Base-by-base conservation (phyloP, 768 basidiomycete genomes). In the Hypholoma sublateritium region DNA sequence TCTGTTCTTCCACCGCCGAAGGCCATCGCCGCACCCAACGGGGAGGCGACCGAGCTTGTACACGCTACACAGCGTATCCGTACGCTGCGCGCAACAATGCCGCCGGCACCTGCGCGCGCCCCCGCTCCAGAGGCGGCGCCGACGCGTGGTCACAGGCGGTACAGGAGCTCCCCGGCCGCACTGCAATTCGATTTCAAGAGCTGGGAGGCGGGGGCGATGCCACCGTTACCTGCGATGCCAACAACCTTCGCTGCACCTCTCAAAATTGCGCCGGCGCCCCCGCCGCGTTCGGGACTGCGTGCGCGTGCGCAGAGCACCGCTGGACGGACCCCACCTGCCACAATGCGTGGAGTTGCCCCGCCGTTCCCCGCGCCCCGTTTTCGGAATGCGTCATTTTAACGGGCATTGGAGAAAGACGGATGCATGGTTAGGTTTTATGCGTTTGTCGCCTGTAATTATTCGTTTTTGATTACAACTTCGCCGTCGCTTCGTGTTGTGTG, bases 101-200 rank as follows among this genome's bases (percentile, higher is more conserved):
- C 46, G 46, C 24, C 16, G 3, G 16, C 46, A 5, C 22, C 25
- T 5, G n/a, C 46, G 22, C 46, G 19, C 17, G 32, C 22, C 47
- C 6, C 25, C 25, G 24, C 8, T 17, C 17, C 25, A 11, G 22
- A 4, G 16, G 19, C 22, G 25, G 22, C 41, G 14, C 52, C 42
- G 11, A 45, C 7, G 36, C 47, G 36, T 25, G 51, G 45, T 34
- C 60, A 58, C 44, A 36, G 60, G 21, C 37, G 60, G 17, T 47
- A 44, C 32, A 55, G 50, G 43, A 58, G 56, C 53, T 61, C 60
- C 1, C 56, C 60, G 35, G 57, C 56, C 12, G 60, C 58, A 6
- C 25, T 56, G 51, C 25, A 57, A 12, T 60, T 57, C 32, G 44
- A 35, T 25, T 56, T 50, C 34, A 45, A 28, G 22, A 41, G 37